Conservation (phyloP, 2,329 filamentous ascomycete species). For the Colletotrichum lupini region DNA sequence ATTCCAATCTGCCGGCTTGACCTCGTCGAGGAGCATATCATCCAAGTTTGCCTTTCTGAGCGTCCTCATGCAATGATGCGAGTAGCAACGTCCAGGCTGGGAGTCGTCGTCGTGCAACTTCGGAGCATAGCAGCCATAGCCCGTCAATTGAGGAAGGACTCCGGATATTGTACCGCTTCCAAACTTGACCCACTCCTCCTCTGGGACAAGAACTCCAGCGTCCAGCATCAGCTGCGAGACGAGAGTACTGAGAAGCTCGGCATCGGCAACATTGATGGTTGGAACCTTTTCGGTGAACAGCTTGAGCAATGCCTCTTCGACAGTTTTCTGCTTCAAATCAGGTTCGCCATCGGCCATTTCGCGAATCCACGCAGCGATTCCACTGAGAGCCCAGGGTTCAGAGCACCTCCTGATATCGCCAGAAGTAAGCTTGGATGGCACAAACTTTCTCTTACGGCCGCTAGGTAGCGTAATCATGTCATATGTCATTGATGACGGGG, state of each 20-base stretch:
- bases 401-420: constrained; percentile 85
- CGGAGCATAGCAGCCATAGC: constrained; percentile 89
- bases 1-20: constrained; percentile 85
- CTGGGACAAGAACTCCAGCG: constrained; percentile 80
- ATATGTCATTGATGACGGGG: constrained; percentile 70
- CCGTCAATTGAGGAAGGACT: constrained; percentile 92
- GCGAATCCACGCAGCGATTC: constrained; percentile 87
- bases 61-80: constrained; percentile 92
- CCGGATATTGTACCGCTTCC: constrained; percentile 83
- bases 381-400: constrained; percentile 93
- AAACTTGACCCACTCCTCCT: constrained; percentile 99
- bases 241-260: constrained; percentile 83
- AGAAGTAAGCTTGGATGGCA: constrained; percentile 83
- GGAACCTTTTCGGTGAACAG: constrained; percentile 95
- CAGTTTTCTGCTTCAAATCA: constrained; percentile 84
- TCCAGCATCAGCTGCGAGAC: constrained; percentile 85
- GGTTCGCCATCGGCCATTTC: constrained; percentile 91
- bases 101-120: constrained; percentile 77
- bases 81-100: constrained; percentile 85
- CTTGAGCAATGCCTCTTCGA: constrained; percentile 87
- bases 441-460: constrained; percentile 84
- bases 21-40: constrained; percentile 75
- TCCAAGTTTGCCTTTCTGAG: constrained; percentile 93
- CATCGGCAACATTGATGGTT: constrained; percentile 98
- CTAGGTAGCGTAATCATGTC: constrained; percentile 87